Base-by-base conservation (phyloP, 1,139 yeast genomes). In the Yamadazyma songkhlaensis region DNA sequence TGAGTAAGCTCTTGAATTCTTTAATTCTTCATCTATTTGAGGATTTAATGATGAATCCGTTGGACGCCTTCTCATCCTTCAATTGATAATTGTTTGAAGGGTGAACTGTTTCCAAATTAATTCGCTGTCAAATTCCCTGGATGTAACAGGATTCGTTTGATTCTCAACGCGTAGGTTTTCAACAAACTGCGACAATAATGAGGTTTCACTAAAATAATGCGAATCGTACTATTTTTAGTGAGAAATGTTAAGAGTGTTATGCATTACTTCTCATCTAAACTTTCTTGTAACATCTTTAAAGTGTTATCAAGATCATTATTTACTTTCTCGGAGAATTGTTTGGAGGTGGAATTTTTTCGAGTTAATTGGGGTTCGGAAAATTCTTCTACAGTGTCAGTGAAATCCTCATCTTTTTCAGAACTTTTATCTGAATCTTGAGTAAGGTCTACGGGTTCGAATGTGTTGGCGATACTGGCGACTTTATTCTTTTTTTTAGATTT, bases 211-310 rank as follows among this genome's bases (percentile, higher is more conserved):
- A 17, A 17, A 6, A 4, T 17, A 4, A 17, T 6, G 20, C 20
- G 20, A 17, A 17, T 6, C 4, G 20, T 17, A 6, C 20, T 17
- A 17, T 4, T 4, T 17, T 17, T 17, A 17, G 20, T 4, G 20
- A n/a, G n/a, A n/a, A n/a, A n/a, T n/a, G n/a, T n/a, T n/a, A n/a
- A n/a, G n/a, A n/a, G n/a, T n/a, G n/a, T n/a, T 25, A 25, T 25
- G 28, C 20, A 24, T 15, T 32, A 13, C 4, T 13, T 6, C 23
- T 53, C 48, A n/a, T 55, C 59, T 14, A 67, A 51, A 41, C 68
- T 66, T 43, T 68, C 73, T 47, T 66, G 58, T 34, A 69, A 53
- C 72, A 69, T 67, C 37, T 63, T 60, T 39, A 69, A 47, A 3
- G 75, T 69, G 38, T 60, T 58, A 39, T 68, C 65, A 37, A 68